Evolutionary conservation across 78 protist species (phyloP).

Genomic region (Monosiga brevicollis): DNA sequence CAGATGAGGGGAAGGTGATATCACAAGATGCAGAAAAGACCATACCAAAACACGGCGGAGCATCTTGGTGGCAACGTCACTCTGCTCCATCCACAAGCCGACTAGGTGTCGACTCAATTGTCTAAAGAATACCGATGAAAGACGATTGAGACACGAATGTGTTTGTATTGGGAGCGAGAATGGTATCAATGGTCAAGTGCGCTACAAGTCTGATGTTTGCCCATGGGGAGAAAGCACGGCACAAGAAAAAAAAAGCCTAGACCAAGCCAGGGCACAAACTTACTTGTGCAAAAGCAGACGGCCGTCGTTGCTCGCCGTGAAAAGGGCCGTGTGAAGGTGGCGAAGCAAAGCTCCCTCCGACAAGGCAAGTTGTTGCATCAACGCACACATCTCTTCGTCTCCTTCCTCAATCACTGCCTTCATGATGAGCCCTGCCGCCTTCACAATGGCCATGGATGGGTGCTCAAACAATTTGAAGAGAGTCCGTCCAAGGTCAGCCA

Average conservation of each 20-base stretch:
- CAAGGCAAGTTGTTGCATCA: conserved; percentile 51
- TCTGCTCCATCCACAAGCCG: conserved; percentile 49
- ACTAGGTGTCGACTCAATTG: conserved; percentile 33
- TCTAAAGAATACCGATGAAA: too few species aligned
- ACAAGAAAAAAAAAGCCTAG: neutral
- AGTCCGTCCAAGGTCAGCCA: conserved; percentile 43
- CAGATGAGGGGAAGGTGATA: neutral
- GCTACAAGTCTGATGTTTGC: too few species aligned
- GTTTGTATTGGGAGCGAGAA: too few species aligned
- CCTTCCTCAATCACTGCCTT: conserved; percentile 64
- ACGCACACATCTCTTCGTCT: neutral
- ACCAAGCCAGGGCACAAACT: too few species aligned
- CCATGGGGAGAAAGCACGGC: neutral
- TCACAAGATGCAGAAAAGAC: neutral
- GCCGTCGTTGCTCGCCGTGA: conserved; percentile 9
- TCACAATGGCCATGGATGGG: conserved; percentile 58
- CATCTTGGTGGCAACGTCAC: conserved; percentile 24
- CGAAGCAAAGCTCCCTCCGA: conserved; percentile 53
- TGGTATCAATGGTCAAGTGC: too few species aligned
- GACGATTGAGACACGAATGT: too few species aligned
- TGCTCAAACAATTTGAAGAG: conserved; percentile 38
- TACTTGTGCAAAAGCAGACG: conserved; percentile 4
- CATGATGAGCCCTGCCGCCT: conserved; percentile 71
- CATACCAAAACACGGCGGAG: conserved; percentile 35
- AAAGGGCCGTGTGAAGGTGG: conserved; percentile 45